Conservation (phyloP, 148 eudicot genomes). For the Salicornia ramosissima region DNA sequence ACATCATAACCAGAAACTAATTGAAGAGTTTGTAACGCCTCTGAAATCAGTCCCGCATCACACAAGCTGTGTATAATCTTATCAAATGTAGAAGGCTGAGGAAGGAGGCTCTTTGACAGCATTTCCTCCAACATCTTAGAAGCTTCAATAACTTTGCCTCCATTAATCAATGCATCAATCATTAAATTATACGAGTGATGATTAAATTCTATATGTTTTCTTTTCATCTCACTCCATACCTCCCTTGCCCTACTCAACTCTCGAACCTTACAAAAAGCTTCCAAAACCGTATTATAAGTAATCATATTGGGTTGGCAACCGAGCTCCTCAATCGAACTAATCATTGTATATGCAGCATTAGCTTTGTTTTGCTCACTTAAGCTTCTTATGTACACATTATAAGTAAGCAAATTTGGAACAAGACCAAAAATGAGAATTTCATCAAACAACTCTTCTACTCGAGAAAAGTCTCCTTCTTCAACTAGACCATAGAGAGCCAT, state of each 20-base stretch:
- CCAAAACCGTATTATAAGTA: conserved; percentile 38
- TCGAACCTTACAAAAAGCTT: conserved; percentile 34
- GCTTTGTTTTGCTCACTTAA: conserved; percentile 47
- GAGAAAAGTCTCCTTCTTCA: conserved; percentile 25
- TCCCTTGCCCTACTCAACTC: conserved; percentile 31
- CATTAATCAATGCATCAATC: conserved; percentile 26
- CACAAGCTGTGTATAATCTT: conserved; percentile 27
- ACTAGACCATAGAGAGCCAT: conserved; percentile 42
- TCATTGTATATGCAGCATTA: conserved; percentile 41
- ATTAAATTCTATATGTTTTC: conserved; percentile 29
- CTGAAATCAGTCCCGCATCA: conserved; percentile 20
- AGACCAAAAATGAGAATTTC: conserved; percentile 60
- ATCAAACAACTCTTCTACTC: conserved; percentile 54
- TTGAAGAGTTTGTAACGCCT: conserved; percentile 26
- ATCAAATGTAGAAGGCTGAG: conserved; percentile 27
- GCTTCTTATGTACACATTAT: conserved; percentile 47
- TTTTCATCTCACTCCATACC: conserved; percentile 32
- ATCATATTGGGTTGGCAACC: conserved; percentile 43
- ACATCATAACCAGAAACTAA: conserved; percentile 18
- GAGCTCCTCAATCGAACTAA: conserved; percentile 43
- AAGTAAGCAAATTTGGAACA: conserved; percentile 50
- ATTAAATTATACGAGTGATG: conserved; percentile 29
- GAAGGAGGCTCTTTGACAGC: conserved; percentile 27
- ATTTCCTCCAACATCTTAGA: conserved; percentile 31
- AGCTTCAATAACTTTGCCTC: conserved; percentile 32